Percentiles rank a stretch among this genome's conserved stretches.
Evolutionary conservation across 352 stramenopile genomes (phyloP).

Genomic region (Phytophthora hybrid): DNA sequence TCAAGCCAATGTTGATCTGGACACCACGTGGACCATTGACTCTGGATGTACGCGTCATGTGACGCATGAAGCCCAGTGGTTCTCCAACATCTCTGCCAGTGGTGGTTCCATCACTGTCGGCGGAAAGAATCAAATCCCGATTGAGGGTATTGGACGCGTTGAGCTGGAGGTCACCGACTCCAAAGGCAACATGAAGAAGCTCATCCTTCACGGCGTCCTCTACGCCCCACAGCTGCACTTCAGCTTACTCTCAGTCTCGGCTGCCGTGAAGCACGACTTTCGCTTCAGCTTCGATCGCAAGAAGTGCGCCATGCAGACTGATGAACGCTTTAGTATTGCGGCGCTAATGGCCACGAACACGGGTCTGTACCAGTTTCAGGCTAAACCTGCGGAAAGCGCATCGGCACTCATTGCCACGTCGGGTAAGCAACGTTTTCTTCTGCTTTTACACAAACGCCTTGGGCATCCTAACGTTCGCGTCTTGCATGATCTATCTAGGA

Average conservation of each 20-base stretch:
- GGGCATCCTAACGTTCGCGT: conserved; percentile 16
- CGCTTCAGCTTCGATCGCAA: conserved; percentile 22
- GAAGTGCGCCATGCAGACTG: neutral
- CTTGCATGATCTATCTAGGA: conserved; percentile 12
- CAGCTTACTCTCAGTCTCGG: conserved; percentile 1
- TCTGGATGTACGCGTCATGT: conserved; percentile 26
- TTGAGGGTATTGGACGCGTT: conserved; percentile 24
- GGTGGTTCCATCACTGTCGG: conserved; percentile 26
- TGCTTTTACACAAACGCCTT: conserved; percentile 18
- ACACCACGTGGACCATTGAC: conserved; percentile 12
- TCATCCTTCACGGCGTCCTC: conserved; percentile 13
- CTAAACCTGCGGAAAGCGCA: neutral
- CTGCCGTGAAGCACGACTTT: conserved; percentile 13
- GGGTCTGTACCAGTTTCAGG: conserved; percentile 27
- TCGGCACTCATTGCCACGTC: conserved; percentile 5
- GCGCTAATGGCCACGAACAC: conserved; percentile 1
- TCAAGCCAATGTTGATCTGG: neutral
- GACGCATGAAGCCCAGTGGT: conserved; percentile 24
- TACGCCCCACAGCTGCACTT: conserved; percentile 16
- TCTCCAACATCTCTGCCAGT: conserved; percentile 1
- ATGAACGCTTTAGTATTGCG: conserved; percentile 25
- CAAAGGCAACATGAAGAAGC: conserved; percentile 19
- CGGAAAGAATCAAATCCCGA: neutral
- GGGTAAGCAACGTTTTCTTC: conserved; percentile 8
- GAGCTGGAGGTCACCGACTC: conserved; percentile 26